Evolutionary conservation across 2,329 filamentous ascomycete species (phyloP).

Genomic region (Trichoderma asperellum): DNA sequence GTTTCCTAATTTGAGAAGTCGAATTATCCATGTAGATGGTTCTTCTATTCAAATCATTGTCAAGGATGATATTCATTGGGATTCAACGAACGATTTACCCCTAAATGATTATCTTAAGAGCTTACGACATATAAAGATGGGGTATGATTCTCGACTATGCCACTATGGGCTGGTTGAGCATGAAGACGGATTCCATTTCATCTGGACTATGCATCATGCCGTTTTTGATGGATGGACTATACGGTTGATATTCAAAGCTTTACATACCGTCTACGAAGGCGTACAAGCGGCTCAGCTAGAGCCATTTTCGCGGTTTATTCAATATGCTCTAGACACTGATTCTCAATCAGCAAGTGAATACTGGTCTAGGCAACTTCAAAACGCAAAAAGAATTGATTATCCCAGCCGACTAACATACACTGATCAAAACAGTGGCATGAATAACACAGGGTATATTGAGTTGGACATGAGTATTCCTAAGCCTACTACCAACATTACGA

Average conservation of each 20-base stretch:
- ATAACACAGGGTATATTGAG: background rate
- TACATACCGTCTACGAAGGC: slow-evolving; percentile 23
- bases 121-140: background rate
- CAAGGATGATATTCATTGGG: background rate
- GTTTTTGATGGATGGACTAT: slow-evolving; percentile 39
- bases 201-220: slow-evolving; percentile 37
- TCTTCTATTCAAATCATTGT: background rate
- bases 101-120: background rate
- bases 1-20: slow-evolving; percentile 26
- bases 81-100: background rate
- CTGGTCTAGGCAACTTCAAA: slow-evolving; percentile 5
- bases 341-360: slow-evolving; percentile 3
- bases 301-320: slow-evolving; percentile 13
- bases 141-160: background rate
- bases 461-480: background rate
- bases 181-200: slow-evolving; percentile 16
- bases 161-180: background rate
- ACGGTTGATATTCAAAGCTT: slow-evolving; percentile 27
- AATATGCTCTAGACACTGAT: slow-evolving; percentile 5
- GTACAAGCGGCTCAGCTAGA: background rate
- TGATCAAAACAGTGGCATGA: background rate
- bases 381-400: slow-evolving; percentile 10
- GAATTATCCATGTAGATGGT: slow-evolving; percentile 22
- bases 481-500: background rate
- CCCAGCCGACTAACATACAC: background rate